These are phyloP conservation scores for Ceratocystis harringtonii DNA, from an alignment of 2,329 filamentous ascomycete species.

Conservation along the genomic window DNA sequence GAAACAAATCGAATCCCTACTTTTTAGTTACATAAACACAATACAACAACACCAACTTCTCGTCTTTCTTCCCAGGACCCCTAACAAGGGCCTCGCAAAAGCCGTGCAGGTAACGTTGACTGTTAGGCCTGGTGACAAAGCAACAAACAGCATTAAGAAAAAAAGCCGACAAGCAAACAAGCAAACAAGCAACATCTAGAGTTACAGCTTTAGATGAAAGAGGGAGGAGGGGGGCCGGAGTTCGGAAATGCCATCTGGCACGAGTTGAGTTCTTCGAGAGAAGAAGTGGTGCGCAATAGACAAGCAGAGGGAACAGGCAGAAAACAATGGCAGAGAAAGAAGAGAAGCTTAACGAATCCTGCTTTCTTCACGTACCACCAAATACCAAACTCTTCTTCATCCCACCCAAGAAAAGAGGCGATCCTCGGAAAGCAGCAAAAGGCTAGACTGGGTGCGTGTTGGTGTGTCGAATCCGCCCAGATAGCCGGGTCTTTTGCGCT, in stretches of 20 bases:
- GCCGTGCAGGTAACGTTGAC: neutral
- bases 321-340: neutral
- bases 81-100: neutral
- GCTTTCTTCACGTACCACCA: conserved; percentile 2
- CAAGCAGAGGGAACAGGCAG: neutral
- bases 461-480: neutral
- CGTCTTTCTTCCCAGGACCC: neutral
- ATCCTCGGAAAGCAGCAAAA: neutral
- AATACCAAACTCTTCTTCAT: neutral
- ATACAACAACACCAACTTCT: neutral
- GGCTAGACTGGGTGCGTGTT: neutral
- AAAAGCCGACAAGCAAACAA: neutral
- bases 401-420: neutral
- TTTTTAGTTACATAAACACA: neutral
- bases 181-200: neutral
- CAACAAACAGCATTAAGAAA: neutral
- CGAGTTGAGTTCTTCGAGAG: neutral
- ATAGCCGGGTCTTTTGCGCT: neutral
- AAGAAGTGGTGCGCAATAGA: neutral
- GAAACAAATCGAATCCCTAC: neutral
- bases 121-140: neutral
- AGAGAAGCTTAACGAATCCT: conserved; percentile 1
- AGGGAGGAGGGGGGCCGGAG: neutral
- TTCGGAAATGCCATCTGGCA: neutral
- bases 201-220: neutral